Percentiles rank a stretch among this genome's conserved stretches.
Evolutionary conservation across 2,329 filamentous ascomycete genomes (phyloP).

Genomic region (Penicillium sp.): DNA sequence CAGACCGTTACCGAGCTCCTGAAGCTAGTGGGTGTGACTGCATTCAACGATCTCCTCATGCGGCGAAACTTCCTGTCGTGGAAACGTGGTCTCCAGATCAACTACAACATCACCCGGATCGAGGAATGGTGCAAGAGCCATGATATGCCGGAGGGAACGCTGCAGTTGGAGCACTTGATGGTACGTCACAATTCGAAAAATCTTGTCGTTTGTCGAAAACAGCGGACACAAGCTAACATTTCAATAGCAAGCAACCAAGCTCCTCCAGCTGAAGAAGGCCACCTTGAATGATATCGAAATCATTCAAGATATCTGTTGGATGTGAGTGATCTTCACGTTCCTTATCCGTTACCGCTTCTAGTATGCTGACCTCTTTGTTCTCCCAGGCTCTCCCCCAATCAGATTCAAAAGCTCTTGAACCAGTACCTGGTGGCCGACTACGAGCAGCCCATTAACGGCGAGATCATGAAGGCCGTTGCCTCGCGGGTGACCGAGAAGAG

Average conservation of each 20-base stretch:
- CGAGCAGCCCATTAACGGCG: constrained; percentile 98
- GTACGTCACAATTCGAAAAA: constrained; percentile 48
- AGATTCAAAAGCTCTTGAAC: constrained; percentile 98
- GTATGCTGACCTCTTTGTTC: constrained; percentile 10
- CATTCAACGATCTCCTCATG: constrained; percentile 98
- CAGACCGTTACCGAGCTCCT: constrained; percentile 95
- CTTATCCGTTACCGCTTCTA: not conserved
- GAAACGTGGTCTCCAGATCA: constrained; percentile 99
- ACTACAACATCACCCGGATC: constrained; percentile 99
- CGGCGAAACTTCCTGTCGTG: constrained; percentile 97
- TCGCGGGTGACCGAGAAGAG: constrained; percentile 98
- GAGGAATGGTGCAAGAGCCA: constrained; percentile 99
- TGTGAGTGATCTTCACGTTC: constrained; percentile 63
- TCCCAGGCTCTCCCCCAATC: constrained; percentile 86
- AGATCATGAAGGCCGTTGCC: constrained; percentile 99
- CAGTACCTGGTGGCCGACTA: constrained; percentile 99
- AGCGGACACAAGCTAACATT: constrained; percentile 12
- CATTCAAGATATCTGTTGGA: constrained; percentile 99
- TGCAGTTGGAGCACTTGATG: constrained; percentile 98
- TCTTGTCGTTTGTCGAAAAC: too few relatives aligned
- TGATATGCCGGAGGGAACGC: constrained; percentile 97
- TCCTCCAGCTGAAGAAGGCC: constrained; percentile 97
- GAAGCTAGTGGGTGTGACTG: constrained; percentile 90
- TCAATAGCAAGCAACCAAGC: constrained; percentile 87
- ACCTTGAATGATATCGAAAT: constrained; percentile 99